A percentile compares a stretch with the other conserved stretches of the same genome.
Evolutionary conservation across 75 land plant genomes (phyloP).

Genomic region (Ceratopteris richardii): DNA sequence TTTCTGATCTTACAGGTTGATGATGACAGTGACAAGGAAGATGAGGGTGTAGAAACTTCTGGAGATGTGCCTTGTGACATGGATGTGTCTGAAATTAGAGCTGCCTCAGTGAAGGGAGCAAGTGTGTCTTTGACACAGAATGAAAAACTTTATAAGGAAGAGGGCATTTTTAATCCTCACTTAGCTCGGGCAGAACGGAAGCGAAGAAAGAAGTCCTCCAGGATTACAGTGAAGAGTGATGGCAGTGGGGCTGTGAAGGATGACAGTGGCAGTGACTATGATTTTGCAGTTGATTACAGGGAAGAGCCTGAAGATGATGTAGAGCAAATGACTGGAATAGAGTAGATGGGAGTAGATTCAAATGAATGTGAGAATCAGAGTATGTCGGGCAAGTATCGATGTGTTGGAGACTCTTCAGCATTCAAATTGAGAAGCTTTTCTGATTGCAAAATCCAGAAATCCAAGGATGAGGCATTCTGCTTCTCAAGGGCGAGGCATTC

Average conservation of each 20-base stretch:
- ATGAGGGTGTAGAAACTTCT: not conserved
- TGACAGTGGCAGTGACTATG: constrained; percentile 43
- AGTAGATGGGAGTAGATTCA: not conserved
- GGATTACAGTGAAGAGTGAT: constrained; percentile 18
- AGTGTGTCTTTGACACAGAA: constrained; percentile 32
- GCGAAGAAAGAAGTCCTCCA: constrained; percentile 50
- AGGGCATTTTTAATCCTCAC: constrained; percentile 79
- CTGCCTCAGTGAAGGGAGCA: constrained; percentile 10
- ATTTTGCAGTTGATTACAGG: constrained; percentile 64
- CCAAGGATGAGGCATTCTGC: too few relatives aligned
- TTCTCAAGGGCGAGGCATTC: too few relatives aligned
- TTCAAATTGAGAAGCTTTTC: too few relatives aligned
- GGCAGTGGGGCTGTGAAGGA: constrained; percentile 31
- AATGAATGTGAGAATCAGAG: too few relatives aligned
- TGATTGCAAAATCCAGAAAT: too few relatives aligned
- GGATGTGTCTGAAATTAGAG: constrained; percentile 10
- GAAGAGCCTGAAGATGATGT: constrained; percentile 4
- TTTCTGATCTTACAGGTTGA: constrained; percentile 1
- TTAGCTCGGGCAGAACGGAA: constrained; percentile 56
- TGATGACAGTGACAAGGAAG: constrained; percentile 17
- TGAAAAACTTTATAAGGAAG: constrained; percentile 68
- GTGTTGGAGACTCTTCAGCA: too few relatives aligned
- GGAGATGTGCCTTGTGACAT: constrained; percentile 3
- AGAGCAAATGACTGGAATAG: not conserved
- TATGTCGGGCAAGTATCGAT: too few relatives aligned